Conservation (phyloP, 441 rosid genomes). For the Populus hybrid region DNA sequence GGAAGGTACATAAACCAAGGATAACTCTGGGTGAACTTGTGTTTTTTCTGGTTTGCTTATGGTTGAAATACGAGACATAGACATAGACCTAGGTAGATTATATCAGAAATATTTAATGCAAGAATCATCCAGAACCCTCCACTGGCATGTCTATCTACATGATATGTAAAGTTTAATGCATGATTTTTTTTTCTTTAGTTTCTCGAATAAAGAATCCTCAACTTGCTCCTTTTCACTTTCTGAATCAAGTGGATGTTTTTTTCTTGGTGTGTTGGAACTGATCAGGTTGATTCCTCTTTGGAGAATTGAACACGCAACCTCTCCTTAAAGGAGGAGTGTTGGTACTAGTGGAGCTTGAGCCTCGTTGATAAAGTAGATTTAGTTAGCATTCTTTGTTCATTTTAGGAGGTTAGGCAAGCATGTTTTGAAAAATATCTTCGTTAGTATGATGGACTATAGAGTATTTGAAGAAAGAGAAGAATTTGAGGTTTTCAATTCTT, state of each 20-base stretch:
- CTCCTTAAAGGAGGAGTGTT: too few relatives aligned
- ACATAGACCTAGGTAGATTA: neutral
- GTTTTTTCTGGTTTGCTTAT: neutral
- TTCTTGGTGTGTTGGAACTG: too few relatives aligned
- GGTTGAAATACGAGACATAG: too few relatives aligned
- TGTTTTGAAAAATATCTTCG: neutral
- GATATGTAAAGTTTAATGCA: neutral
- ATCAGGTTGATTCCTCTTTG: too few relatives aligned
- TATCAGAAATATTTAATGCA: neutral
- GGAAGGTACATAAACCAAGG: constrained; percentile 8
- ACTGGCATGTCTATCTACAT: neutral
- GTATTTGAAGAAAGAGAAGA: neutral
- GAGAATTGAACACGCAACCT: too few relatives aligned
- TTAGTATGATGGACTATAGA: neutral
- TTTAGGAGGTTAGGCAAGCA: too few relatives aligned
- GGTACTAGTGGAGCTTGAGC: too few relatives aligned
- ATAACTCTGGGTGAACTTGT: neutral
- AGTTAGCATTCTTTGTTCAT: too few relatives aligned
- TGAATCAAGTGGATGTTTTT: neutral
- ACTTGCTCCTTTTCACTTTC: too few relatives aligned
- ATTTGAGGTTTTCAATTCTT: too few relatives aligned
- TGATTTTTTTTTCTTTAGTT: too few relatives aligned
- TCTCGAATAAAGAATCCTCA: neutral
- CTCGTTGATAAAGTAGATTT: too few relatives aligned
- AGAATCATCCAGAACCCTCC: constrained; percentile 1